These are phyloP conservation scores for Sporothrix pallida DNA, from an alignment of 2,329 filamentous ascomycete genomes.

Conservation along the genomic window DNA sequence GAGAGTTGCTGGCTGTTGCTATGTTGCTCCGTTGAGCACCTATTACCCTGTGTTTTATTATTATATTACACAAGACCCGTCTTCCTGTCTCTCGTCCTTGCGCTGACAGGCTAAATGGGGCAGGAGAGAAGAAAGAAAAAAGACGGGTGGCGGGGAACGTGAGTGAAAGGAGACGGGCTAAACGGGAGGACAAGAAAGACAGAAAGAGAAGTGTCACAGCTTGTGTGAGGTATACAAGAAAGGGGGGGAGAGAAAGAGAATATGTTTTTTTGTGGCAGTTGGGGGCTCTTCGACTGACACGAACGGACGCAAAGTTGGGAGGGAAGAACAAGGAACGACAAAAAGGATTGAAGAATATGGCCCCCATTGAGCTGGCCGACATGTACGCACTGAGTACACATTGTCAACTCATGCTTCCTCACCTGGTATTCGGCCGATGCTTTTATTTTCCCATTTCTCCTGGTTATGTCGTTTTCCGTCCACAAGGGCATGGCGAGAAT, in stretches of 20 bases:
- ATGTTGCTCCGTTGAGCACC: background rate
- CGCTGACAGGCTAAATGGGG: constrained; percentile 25
- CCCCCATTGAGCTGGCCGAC: background rate
- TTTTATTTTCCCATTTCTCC: background rate
- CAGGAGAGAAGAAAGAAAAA: background rate
- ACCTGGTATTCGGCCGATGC: background rate
- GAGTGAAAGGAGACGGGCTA: background rate
- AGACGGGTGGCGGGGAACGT: constrained; percentile 10
- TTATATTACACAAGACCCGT: constrained; percentile 25
- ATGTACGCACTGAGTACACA: background rate
- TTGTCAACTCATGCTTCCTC: background rate
- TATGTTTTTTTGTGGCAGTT: background rate
- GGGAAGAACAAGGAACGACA: background rate
- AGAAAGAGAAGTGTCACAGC: constrained; percentile 16
- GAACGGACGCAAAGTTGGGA: background rate
- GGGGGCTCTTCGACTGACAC: background rate
- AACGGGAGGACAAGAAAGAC: background rate
- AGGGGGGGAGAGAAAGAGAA: background rate
- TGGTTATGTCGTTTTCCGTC: background rate
- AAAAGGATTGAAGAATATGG: background rate
- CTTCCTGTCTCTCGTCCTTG: constrained; percentile 23
- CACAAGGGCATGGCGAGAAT: background rate
- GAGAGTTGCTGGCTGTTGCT: background rate
- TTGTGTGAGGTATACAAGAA: constrained; percentile 18
- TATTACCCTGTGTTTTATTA: background rate